Conservation (phyloP, 1,139 yeast species). For the Kluyveromyces sp. region DNA sequence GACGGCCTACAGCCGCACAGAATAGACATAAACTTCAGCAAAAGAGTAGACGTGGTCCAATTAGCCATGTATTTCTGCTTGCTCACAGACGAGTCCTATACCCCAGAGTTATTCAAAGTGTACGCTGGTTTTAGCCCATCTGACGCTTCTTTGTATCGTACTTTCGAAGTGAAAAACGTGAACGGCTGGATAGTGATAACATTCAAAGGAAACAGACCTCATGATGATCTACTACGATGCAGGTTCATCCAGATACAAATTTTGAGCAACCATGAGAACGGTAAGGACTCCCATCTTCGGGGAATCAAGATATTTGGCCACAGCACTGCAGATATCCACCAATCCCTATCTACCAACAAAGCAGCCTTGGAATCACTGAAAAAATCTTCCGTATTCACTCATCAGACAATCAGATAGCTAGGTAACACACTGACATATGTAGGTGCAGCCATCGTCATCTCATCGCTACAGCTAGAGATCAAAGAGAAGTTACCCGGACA, state of each 20-base stretch:
- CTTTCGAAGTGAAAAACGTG: conserved; percentile 61
- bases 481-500: not conserved
- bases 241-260: conserved; percentile 65
- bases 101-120: conserved; percentile 69
- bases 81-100: conserved; percentile 84
- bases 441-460: too few relatives aligned
- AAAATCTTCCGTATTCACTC: not conserved
- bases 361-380: not conserved
- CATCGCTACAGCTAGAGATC: not conserved
- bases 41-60: conserved; percentile 62
- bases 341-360: not conserved
- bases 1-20: conserved; percentile 93
- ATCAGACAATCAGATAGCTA: not conserved
- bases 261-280: conserved; percentile 84
- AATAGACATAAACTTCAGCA: conserved; percentile 74
- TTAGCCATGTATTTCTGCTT: conserved; percentile 56
- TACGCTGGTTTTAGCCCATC: conserved; percentile 83
- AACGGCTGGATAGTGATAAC: conserved; percentile 80
- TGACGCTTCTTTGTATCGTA: conserved; percentile 70
- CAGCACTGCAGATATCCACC: conserved; percentile 1
- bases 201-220: conserved; percentile 54
- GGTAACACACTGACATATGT: not conserved
- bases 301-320: conserved; percentile 56
- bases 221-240: conserved; percentile 56
- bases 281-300: conserved; percentile 89